Conservation (phyloP, 345 rosid species). For the Chamaenerion angustifolium region DNA sequence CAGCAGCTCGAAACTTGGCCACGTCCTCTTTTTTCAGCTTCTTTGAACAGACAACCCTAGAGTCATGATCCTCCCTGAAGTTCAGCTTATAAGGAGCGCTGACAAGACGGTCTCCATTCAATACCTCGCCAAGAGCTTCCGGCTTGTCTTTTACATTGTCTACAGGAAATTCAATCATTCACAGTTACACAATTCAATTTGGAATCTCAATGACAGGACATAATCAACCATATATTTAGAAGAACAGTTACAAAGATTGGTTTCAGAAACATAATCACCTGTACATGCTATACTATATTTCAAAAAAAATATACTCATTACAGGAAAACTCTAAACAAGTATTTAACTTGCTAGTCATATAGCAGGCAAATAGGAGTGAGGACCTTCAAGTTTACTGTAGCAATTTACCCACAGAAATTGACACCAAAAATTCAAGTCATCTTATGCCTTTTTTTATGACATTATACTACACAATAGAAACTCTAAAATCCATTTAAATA, state of each 20-base stretch:
- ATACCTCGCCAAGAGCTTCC: conserved; percentile 6
- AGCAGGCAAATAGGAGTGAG: no score
- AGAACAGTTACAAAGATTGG: no score
- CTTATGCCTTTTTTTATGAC: no score
- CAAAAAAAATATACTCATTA: no score
- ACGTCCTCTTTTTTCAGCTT: conserved; percentile 19
- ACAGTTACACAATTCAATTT: background rate
- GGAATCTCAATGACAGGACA: background rate
- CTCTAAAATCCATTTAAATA: no score
- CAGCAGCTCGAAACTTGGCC: conserved; percentile 16
- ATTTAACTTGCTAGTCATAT: no score
- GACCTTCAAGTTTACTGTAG: no score
- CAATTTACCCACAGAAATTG: background rate
- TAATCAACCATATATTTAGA: background rate
- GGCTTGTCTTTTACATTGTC: conserved; percentile 4
- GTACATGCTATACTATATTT: no score
- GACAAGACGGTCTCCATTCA: conserved; percentile 7
- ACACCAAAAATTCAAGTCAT: background rate
- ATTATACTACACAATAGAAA: no score
- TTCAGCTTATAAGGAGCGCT: conserved; percentile 9
- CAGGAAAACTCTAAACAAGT: no score
- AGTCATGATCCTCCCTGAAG: conserved; percentile 9
- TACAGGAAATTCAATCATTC: background rate
- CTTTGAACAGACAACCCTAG: conserved; percentile 17
- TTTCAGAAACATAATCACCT: no score